phyloP scores from a whole-genome alignment of 306 rosid species.

The Begonia loranthoides region DNA sequence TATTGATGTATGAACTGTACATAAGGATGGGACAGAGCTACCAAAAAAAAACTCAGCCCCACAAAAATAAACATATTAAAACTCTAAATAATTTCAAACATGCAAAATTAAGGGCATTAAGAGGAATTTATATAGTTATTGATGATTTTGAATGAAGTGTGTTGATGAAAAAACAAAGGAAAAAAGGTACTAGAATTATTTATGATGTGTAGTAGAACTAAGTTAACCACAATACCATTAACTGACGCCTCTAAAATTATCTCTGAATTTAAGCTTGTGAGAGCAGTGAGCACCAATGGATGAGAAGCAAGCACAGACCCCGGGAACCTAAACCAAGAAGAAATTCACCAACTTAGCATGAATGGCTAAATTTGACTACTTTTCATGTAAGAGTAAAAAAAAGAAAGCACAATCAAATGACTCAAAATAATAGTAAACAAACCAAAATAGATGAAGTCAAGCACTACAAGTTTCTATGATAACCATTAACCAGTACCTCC shows the following conservation, averaged over 20 bases:
- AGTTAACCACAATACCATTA: conserved; percentile 40
- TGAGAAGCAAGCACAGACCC: conserved; percentile 84
- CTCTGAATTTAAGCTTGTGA: conserved; percentile 85
- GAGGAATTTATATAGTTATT: too few relatives aligned
- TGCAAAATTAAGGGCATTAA: too few relatives aligned
- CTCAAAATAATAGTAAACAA: not conserved
- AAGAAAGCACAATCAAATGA: conserved; percentile 7
- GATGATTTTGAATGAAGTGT: too few relatives aligned
- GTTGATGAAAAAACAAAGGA: not conserved
- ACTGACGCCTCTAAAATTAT: conserved; percentile 93
- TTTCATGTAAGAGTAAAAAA: not conserved
- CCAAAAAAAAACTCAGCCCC: too few relatives aligned
- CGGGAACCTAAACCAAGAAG: conserved; percentile 62
- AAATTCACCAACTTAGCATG: conserved; percentile 5
- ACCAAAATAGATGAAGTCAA: too few relatives aligned
- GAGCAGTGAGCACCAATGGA: conserved; percentile 85
- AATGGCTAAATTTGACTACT: not conserved
- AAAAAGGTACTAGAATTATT: not conserved
- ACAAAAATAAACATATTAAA: too few relatives aligned
- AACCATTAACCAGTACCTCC: too few relatives aligned
- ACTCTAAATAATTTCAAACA: too few relatives aligned
- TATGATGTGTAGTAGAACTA: not conserved
- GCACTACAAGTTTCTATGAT: too few relatives aligned
- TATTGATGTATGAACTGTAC: too few relatives aligned
- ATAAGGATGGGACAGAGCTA: too few relatives aligned